phyloP scores from a whole-genome alignment of 305 asterid species.

The Solanum hybrid region DNA sequence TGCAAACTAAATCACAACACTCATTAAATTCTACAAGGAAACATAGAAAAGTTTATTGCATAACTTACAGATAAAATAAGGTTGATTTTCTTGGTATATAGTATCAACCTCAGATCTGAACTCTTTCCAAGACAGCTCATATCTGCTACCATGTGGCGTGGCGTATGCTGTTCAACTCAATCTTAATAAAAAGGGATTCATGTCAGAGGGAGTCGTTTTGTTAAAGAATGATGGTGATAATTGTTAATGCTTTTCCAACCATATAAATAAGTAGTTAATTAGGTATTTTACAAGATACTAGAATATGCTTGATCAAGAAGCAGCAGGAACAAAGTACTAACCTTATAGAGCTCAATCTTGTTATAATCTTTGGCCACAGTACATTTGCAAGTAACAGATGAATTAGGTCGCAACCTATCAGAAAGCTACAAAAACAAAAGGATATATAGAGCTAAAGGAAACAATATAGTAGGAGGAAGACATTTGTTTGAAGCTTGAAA shows the following conservation, averaged over 20 bases:
- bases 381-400: conserved; percentile 42
- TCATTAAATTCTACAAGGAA: neutral
- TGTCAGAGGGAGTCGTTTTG: neutral
- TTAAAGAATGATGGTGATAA: neutral
- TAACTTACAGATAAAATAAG: conserved; percentile 26
- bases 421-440: conserved; percentile 20
- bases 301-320: neutral
- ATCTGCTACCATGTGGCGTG: conserved; percentile 41
- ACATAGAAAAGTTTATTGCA: neutral
- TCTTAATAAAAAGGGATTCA: conserved; percentile 2
- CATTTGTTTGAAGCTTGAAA: neutral
- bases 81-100: conserved; percentile 24
- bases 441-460: neutral
- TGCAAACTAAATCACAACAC: neutral
- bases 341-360: conserved; percentile 35
- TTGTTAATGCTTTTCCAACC: neutral
- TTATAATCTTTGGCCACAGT: conserved; percentile 9
- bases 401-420: conserved; percentile 25
- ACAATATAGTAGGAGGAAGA: neutral
- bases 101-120: conserved; percentile 39
- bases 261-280: neutral
- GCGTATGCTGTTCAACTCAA: conserved; percentile 35
- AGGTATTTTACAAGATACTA: neutral
- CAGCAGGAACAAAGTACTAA: conserved; percentile 2
- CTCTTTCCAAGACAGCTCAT: conserved; percentile 36